phyloP scores from a whole-genome alignment of 148 eudicot species.

The Persicaria tinctoria region DNA sequence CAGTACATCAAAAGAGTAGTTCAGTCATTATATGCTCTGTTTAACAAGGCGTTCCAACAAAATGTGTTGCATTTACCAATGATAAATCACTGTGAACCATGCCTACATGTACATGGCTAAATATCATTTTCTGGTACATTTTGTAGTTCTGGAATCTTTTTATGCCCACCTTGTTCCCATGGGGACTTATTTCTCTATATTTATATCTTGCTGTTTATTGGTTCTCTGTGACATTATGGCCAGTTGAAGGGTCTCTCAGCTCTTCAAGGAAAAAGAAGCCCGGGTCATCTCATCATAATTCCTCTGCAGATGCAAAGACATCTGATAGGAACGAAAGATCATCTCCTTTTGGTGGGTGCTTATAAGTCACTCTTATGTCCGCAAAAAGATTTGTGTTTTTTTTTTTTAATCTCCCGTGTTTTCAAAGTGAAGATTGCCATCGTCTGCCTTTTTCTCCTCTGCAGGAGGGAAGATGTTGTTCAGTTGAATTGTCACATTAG shows the following conservation, averaged over 20 bases:
- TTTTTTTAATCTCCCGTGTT: not conserved
- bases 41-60: not conserved
- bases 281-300: conserved; percentile 17
- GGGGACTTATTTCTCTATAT: not conserved
- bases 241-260: conserved; percentile 88
- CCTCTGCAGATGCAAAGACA: conserved; percentile 22
- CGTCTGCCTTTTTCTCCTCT: not conserved
- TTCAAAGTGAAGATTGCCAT: not conserved
- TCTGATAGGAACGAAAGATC: conserved; percentile 21
- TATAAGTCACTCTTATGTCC: not conserved
- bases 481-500: not conserved
- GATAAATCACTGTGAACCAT: not conserved
- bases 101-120: no score
- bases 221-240: not conserved
- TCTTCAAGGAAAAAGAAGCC: conserved; percentile 47
- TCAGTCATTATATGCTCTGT: not conserved
- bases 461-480: conserved; percentile 11
- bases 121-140: not conserved
- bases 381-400: not conserved
- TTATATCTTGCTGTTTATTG: not conserved
- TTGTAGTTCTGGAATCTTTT: not conserved
- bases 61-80: not conserved
- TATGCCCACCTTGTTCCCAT: not conserved
- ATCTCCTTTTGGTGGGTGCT: conserved; percentile 28
- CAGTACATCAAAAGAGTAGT: not conserved